These are phyloP conservation scores for Hypoxylon sp. DNA, from an alignment of 2,329 filamentous ascomycete genomes.

Conservation along the genomic window DNA sequence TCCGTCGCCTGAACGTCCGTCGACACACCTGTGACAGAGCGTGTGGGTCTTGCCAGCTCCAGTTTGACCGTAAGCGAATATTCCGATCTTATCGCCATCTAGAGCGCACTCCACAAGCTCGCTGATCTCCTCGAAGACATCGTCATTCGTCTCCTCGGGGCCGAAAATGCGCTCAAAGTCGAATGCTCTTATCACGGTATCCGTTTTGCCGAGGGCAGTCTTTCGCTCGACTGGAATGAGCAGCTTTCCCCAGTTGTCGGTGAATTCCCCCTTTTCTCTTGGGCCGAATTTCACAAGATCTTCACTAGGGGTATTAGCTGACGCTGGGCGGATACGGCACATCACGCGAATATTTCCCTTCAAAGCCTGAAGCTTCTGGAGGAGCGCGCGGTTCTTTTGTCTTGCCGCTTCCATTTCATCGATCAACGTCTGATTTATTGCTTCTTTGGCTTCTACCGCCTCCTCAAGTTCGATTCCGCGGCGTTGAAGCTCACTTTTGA, in stretches of 20 bases:
- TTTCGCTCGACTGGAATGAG: conserved; percentile 81
- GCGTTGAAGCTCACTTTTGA: neutral
- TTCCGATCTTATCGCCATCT: conserved; percentile 95
- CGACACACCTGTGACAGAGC: conserved; percentile 73
- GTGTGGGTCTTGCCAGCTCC: conserved; percentile 96
- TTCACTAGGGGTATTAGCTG: conserved; percentile 68
- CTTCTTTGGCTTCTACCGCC: neutral
- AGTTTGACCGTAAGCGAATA: conserved; percentile 97
- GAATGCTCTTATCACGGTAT: conserved; percentile 81
- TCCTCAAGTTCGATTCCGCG: conserved; percentile 15
- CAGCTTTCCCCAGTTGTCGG: conserved; percentile 84
- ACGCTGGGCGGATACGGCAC: conserved; percentile 85
- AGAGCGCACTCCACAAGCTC: conserved; percentile 93
- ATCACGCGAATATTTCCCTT: conserved; percentile 98
- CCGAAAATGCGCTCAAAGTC: conserved; percentile 93
- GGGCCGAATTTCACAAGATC: conserved; percentile 56
- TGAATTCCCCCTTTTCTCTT: conserved; percentile 74
- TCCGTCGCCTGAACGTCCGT: conserved; percentile 70
- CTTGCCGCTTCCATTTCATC: conserved; percentile 73
- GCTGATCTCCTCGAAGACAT: conserved; percentile 92
- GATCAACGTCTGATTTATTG: neutral
- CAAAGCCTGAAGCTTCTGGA: conserved; percentile 94
- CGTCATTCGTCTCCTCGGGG: conserved; percentile 78
- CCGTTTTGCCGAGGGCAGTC: conserved; percentile 78
- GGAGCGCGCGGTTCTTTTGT: conserved; percentile 79